These are phyloP conservation scores for Trapa incisa DNA, from an alignment of 345 rosid genomes.

Conservation along the genomic window DNA sequence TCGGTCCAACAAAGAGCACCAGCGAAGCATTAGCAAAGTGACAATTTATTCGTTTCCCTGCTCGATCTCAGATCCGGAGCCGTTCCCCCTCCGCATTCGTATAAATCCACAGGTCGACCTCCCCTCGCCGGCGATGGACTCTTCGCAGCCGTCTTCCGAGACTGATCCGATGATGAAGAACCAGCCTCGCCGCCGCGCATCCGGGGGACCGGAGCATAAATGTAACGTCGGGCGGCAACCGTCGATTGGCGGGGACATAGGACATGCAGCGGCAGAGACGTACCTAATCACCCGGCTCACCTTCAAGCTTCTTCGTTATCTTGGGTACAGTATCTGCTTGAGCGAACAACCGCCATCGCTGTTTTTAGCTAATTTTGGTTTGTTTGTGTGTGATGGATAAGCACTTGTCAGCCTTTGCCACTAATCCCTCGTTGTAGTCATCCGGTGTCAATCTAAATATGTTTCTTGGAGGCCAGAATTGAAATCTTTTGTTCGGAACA, in stretches of 20 bases:
- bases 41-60: not conserved
- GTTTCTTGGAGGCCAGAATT: not conserved
- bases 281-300: slow-evolving; percentile 57
- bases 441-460: not conserved
- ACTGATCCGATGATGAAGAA: slow-evolving; percentile 1
- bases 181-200: slow-evolving; percentile 24
- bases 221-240: slow-evolving; percentile 24
- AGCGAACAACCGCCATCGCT: not conserved
- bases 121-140: not conserved
- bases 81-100: not conserved
- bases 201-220: slow-evolving; percentile 8
- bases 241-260: slow-evolving; percentile 44
- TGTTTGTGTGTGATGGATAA: too few species aligned
- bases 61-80: not conserved
- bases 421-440: not conserved
- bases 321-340: slow-evolving; percentile 42
- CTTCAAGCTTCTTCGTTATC: slow-evolving; percentile 61
- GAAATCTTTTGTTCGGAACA: not conserved
- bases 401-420: not conserved
- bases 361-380: not conserved
- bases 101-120: not conserved
- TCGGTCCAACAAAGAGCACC: not conserved
- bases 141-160: not conserved
- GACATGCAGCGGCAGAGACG: slow-evolving; percentile 72
- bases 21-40: not conserved